phyloP scores from a whole-genome alignment of 2,329 filamentous ascomycete species.

The Ophiostoma novo-ulmi region DNA sequence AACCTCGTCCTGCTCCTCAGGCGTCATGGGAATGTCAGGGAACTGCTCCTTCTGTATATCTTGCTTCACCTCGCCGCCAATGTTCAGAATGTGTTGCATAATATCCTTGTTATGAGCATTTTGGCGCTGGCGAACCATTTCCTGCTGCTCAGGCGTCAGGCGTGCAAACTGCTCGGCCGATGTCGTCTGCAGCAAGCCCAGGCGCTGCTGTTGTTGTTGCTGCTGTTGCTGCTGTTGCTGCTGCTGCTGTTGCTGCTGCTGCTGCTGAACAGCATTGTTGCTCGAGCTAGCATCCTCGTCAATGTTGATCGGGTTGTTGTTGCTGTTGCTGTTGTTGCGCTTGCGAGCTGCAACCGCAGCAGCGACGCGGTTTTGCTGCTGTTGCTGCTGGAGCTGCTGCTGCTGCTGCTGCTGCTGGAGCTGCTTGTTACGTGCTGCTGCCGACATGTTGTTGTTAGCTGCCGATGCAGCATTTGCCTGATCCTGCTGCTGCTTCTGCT shows the following conservation, averaged over 20 bases:
- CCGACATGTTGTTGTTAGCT: not conserved
- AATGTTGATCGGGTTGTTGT: conserved; percentile 7
- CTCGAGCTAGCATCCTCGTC: not conserved
- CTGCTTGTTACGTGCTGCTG: conserved; percentile 23
- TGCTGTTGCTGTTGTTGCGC: conserved; percentile 16
- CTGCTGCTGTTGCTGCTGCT: conserved; percentile 21
- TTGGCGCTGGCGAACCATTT: conserved; percentile 28
- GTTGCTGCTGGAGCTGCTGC: not conserved
- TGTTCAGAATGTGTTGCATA: conserved; percentile 32
- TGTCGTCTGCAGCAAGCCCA: conserved; percentile 31
- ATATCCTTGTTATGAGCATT: conserved; percentile 37
- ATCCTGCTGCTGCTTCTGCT: conserved; percentile 20
- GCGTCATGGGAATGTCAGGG: conserved; percentile 44
- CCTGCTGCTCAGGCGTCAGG: conserved; percentile 42
- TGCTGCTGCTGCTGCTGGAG: not conserved
- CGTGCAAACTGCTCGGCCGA: conserved; percentile 39
- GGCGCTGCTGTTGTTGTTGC: conserved; percentile 28
- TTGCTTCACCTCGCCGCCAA: conserved; percentile 35
- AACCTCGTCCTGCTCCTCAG: conserved; percentile 43
- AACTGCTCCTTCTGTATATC: conserved; percentile 39
- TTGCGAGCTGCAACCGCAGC: not conserved
- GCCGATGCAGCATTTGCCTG: conserved; percentile 15
- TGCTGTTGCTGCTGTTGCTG: conserved; percentile 28
- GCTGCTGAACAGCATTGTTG: not conserved
- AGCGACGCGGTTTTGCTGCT: conserved; percentile 29